Percentiles rank a stretch among this genome's conserved stretches.
Conservation (phyloP, 2,329 filamentous ascomycete species). For the Triangularia verruculosa region DNA sequence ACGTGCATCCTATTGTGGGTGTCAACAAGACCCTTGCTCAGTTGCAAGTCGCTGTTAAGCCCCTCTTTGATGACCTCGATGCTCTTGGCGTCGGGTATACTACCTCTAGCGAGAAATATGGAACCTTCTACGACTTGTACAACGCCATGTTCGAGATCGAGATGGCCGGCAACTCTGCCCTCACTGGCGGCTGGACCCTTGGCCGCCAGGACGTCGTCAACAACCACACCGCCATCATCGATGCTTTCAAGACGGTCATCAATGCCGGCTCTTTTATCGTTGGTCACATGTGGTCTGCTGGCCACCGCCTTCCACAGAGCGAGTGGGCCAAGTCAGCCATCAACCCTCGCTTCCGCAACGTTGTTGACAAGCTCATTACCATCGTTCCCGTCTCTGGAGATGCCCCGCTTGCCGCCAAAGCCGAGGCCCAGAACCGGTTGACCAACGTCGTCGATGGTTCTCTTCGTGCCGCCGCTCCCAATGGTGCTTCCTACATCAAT, state of each 20-base stretch:
- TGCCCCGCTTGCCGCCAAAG: slow-evolving; percentile 42
- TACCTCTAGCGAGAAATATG: slow-evolving; percentile 30
- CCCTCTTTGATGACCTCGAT: slow-evolving; percentile 35
- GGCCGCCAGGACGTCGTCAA: slow-evolving; percentile 35
- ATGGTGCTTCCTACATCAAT: slow-evolving; percentile 44
- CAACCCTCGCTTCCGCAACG: slow-evolving; percentile 38
- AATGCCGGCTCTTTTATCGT: slow-evolving; percentile 35
- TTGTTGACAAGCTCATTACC: slow-evolving; percentile 37
- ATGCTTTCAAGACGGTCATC: slow-evolving; percentile 35
- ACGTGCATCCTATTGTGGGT: slow-evolving; percentile 39
- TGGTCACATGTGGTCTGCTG: slow-evolving; percentile 39
- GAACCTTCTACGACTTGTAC: slow-evolving; percentile 38
- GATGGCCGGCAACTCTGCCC: slow-evolving; percentile 32
- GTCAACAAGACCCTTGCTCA: slow-evolving; percentile 37
- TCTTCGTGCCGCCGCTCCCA: slow-evolving; percentile 37
- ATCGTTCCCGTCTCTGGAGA: slow-evolving; percentile 35
- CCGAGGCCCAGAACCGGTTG: slow-evolving; percentile 39
- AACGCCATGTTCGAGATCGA: slow-evolving; percentile 38
- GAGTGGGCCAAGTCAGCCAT: slow-evolving; percentile 38
- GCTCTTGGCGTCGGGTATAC: slow-evolving; percentile 31
- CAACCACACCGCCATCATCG: slow-evolving; percentile 36
- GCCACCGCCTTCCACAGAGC: slow-evolving; percentile 30
- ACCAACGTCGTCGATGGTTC: slow-evolving; percentile 37
- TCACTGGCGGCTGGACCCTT: slow-evolving; percentile 40
- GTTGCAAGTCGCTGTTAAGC: slow-evolving; percentile 35